Conservation (phyloP, 305 asterid species). For the Fraxinus nigra region DNA sequence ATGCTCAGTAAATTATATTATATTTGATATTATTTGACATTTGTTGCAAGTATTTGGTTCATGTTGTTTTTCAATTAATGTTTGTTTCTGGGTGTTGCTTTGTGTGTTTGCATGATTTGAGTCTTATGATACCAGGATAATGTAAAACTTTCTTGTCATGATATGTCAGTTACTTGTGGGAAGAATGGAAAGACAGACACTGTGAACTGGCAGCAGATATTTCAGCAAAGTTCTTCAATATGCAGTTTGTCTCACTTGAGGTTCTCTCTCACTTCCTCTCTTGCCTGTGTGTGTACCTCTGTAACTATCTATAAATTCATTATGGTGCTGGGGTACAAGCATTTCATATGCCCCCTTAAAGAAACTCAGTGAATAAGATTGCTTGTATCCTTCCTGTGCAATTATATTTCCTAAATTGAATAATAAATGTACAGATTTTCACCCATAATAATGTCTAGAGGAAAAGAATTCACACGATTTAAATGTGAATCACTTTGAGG, state of each 20-base stretch:
- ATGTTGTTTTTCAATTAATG: neutral
- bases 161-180: slow-evolving; percentile 65
- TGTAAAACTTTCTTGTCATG: slow-evolving; percentile 23
- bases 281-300: neutral
- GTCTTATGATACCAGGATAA: slow-evolving; percentile 21
- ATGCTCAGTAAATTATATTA: neutral
- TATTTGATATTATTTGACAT: neutral
- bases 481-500: neutral
- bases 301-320: neutral
- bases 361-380: neutral
- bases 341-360: neutral
- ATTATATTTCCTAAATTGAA: neutral
- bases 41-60: neutral
- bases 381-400: neutral
- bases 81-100: slow-evolving; percentile 6
- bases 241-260: slow-evolving; percentile 56
- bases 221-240: slow-evolving; percentile 41
- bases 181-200: slow-evolving; percentile 77
- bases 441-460: neutral
- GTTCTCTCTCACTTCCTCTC: slow-evolving; percentile 37
- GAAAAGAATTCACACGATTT: neutral
- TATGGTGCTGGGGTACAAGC: neutral
- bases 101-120: slow-evolving; percentile 5
- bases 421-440: neutral
- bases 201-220: slow-evolving; percentile 36